Evolutionary conservation across 169 alveolate species (phyloP).

Genomic region (Plasmodium inui): DNA sequence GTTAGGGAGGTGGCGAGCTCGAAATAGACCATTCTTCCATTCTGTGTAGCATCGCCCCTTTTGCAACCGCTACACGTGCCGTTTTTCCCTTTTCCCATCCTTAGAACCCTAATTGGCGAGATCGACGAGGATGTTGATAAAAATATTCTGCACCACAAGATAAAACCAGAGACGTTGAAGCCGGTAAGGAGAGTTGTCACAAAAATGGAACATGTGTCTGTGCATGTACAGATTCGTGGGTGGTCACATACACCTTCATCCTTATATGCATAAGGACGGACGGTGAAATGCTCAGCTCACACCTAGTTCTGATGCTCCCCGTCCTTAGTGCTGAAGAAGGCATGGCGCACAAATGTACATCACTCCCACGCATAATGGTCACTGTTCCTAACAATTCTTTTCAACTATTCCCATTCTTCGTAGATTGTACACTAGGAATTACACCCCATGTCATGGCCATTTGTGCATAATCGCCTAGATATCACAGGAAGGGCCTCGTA

Average conservation of each 20-base stretch:
- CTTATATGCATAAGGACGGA: not conserved
- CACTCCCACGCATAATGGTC: not conserved
- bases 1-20: not conserved
- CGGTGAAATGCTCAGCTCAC: not conserved
- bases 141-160: constrained; percentile 73
- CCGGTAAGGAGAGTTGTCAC: constrained; percentile 68
- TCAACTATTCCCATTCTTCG: not conserved
- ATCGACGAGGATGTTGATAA: constrained; percentile 81
- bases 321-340: not conserved
- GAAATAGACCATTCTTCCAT: not conserved
- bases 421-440: not conserved
- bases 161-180: constrained; percentile 81
- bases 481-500: not conserved
- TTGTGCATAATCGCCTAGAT: not conserved
- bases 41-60: not conserved
- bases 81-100: not conserved
- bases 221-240: not conserved
- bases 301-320: not conserved
- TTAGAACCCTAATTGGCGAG: constrained; percentile 81
- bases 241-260: not conserved
- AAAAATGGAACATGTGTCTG: not conserved
- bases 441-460: not conserved
- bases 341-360: not conserved
- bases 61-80: not conserved
- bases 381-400: not conserved